phyloP scores from a whole-genome alignment of 129 eudicot species.

The carrot (Daucus carota) region DH1_v3.0 NC_030389.2:12277501-12278000 shows the following conservation, averaged over 20 bases:
- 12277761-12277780: slow-evolving; percentile 51
- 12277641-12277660: slow-evolving; percentile 92
- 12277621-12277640: slow-evolving; percentile 78
- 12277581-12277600: slow-evolving; percentile 28
- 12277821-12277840: slow-evolving; percentile 44
- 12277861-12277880: slow-evolving; percentile 82
- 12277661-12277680: slow-evolving; percentile 58
- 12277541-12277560: slow-evolving; percentile 72
- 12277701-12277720: slow-evolving; percentile 21
- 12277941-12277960: slow-evolving; percentile 69
- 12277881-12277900: slow-evolving; percentile 75
- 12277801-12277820: slow-evolving; percentile 32
- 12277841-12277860: slow-evolving; percentile 64
- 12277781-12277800: slow-evolving; percentile 66
- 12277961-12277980: slow-evolving; percentile 54
- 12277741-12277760: slow-evolving; percentile 56
- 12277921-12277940: slow-evolving; percentile 63
- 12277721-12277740: slow-evolving; percentile 42
- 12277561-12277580: slow-evolving; percentile 38
- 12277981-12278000: slow-evolving; percentile 19
- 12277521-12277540: slow-evolving; percentile 61
- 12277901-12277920: slow-evolving; percentile 85
- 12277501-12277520: slow-evolving; percentile 56
- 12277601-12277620: slow-evolving; percentile 83
- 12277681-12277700: slow-evolving; percentile 14